Base-by-base conservation (phyloP, 2,329 filamentous ascomycete species). In the Aspergillus sp. region DNA sequence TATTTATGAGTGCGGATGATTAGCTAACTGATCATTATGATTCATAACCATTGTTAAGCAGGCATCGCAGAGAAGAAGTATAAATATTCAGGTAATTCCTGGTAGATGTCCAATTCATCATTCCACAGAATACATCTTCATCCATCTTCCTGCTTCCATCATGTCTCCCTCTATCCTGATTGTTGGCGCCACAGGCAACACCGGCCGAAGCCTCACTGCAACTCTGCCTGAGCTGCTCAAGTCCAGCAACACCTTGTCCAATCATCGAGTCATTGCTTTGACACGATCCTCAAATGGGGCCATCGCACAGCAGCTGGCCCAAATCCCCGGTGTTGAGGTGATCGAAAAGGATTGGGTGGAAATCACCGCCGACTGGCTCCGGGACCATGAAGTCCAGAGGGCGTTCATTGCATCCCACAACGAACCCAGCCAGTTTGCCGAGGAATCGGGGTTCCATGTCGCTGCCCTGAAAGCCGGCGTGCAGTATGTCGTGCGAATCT, bases 401-500 rank as follows among this genome's bases (percentile, higher is more conserved):
- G 70, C 64, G 1, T 78, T 75, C 49, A 70, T 78, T 41, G 74
- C 75, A 17, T 57, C 73, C 0, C 71, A 75, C 57, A 67, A 65
- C 45, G 52, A 68, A 9, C 68, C 71, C 0, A 68, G 50, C 3
- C 70, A 75, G 16, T 78, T 78, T 47, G 62, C 68, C 23, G 71
- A 76, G 23, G 74, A 77, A 49, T 70, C 71, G 0, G 58, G 64
- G 0, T 74, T 77, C 49, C 63, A 70, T 40, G 7, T 71, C 1
- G 62, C 65, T 2, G 65, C 67, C 9, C 66, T 74, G 1, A 49
- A 60, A 3, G 73, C 70, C 1, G 68, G 73, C 10, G 68, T 77
- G 2, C 55, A 73, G 44, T 77, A 77, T 46, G 65, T 77, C 9
- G 73, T 77, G 4, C 69, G 73, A 1, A 72, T 77, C 52, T 76